These are phyloP conservation scores for Aspergillus egyptiacus DNA, from an alignment of 495 filamentous ascomycete genomes.

Conservation along the genomic window DNA sequence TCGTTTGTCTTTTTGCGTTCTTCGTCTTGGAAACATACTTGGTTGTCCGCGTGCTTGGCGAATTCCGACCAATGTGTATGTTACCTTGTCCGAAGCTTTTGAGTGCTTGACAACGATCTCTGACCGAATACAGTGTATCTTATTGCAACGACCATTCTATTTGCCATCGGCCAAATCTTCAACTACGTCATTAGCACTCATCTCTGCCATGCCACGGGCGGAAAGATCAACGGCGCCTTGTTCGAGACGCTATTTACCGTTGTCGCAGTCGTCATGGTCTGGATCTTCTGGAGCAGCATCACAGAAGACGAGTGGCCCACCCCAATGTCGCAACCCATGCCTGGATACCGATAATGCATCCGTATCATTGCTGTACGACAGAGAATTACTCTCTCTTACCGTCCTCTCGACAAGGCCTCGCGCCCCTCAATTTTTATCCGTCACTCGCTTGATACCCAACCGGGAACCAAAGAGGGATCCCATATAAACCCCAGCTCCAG, in stretches of 20 bases:
- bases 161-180: conserved; percentile 91
- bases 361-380: not conserved
- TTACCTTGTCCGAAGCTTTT: conserved; percentile 7
- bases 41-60: conserved; percentile 77
- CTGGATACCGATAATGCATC: conserved; percentile 42
- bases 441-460: conserved; percentile 9
- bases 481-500: not conserved
- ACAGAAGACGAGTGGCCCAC: conserved; percentile 98
- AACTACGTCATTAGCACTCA: conserved; percentile 88
- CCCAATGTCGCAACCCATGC: conserved; percentile 37
- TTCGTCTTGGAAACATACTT: conserved; percentile 75
- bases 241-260: conserved; percentile 94
- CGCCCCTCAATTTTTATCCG: conserved; percentile 6
- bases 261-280: conserved; percentile 70
- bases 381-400: not conserved
- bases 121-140: conserved; percentile 58
- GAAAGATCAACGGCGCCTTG: conserved; percentile 86
- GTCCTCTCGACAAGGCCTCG: too few relatives aligned
- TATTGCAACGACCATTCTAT: conserved; percentile 63
- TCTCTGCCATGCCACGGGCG: conserved; percentile 72
- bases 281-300: conserved; percentile 98
- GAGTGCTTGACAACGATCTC: not conserved
- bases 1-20: conserved; percentile 81
- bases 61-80: conserved; percentile 79
- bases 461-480: not conserved